Base-by-base conservation (phyloP, 2,329 filamentous ascomycete genomes). In the Trichoderma sp. region DNA sequence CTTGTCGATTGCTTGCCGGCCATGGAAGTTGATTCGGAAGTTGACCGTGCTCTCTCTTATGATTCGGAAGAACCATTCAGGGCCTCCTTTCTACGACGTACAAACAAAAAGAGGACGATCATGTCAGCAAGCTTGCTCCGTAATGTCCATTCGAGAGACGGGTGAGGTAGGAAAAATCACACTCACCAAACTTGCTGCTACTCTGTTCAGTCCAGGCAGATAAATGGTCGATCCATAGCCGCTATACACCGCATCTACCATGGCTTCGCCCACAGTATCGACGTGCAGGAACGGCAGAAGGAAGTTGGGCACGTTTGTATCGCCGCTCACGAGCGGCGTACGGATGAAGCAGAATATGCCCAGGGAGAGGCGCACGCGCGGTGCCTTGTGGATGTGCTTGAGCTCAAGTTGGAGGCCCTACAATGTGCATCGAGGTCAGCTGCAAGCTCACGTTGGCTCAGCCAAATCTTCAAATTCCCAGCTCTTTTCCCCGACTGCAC, bases 361-460 rank as follows among this genome's bases (percentile, higher is more conserved):
- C 3, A 75, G 63, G 0, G 73, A 75, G 12, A 74, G 65, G 0
- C 74, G 69, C 17, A 76, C 72, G 9, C 70, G 67, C 4, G 69
- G 69, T 3, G 74, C 75, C 6, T 73, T 68, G 64, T 77, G 69
- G 0, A 73, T 45, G 54, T 71, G 64, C 45, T 68, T 73, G 17
- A 77, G 54, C 50, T 77, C 74, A 0, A 76, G 58, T 57, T 74
- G 73, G 0, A 77, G 63, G 0, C 71, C 71, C 73, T 74, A 17
- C 54, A 55, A 30, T 30, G 9, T 3, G 43, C 58, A 34, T 7
- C 34, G 5, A 39, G 2, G 10, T 39, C 34, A 39, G 34, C 14
- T 9, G 3, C 10, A 14, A 3, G 5, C 7, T 5, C 28, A 30
- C 28, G 28, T 67, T 39, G 60, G 64, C 55, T 19, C 12, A n/a